Percentiles rank a stretch among this genome's conserved stretches.
phyloP scores from a whole-genome alignment of 2,329 filamentous ascomycete genomes.

The Hymenoscyphus repandus region DNA sequence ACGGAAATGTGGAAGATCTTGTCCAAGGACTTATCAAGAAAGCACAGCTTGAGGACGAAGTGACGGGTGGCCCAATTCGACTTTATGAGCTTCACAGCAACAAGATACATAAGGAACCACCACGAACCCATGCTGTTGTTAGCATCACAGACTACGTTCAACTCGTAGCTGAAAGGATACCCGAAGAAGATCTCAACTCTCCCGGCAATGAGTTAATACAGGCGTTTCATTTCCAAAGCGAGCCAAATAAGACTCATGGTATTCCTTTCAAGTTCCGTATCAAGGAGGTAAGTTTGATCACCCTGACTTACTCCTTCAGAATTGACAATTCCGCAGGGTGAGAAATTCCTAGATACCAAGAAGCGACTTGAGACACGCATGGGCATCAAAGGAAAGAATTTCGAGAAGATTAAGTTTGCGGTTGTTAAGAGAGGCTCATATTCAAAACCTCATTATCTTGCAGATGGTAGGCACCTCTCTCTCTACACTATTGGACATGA shows the following conservation, averaged over 20 bases:
- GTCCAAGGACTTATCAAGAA: conserved; percentile 74
- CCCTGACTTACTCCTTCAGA: too few species aligned
- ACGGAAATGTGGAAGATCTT: conserved; percentile 73
- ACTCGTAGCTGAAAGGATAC: conserved; percentile 75
- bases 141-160: conserved; percentile 81
- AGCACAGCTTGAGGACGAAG: conserved; percentile 70
- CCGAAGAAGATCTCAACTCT: conserved; percentile 62
- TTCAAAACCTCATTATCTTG: conserved; percentile 74
- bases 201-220: conserved; percentile 59
- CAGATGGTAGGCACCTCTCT: conserved; percentile 64
- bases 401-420: conserved; percentile 98
- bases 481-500: neutral
- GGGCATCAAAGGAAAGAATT: conserved; percentile 93
- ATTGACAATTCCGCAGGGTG: conserved; percentile 48
- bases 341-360: conserved; percentile 86
- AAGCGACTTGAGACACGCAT: conserved; percentile 90
- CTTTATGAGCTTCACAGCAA: conserved; percentile 78
- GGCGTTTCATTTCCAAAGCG: conserved; percentile 89
- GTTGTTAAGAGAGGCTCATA: conserved; percentile 66
- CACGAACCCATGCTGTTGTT: conserved; percentile 65
- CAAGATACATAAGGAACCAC: conserved; percentile 78
- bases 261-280: conserved; percentile 88
- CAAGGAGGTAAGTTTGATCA: conserved; percentile 56
- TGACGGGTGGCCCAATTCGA: conserved; percentile 62
- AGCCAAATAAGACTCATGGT: conserved; percentile 77